Conservation (phyloP, 148 eudicot species). For the Fallopia convolvulus region DNA sequence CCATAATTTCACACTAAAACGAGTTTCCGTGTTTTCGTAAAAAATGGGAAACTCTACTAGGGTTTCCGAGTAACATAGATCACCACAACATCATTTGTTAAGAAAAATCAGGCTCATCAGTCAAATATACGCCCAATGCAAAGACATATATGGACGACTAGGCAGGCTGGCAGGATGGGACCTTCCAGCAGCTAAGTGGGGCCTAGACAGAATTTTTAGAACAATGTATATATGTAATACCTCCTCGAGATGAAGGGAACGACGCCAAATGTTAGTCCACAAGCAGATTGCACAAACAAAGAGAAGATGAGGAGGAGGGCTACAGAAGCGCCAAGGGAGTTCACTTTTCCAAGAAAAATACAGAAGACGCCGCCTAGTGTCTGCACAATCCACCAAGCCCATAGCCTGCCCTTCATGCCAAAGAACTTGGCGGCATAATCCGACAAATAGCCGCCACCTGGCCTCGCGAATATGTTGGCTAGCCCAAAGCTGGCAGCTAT, state of each 20-base stretch:
- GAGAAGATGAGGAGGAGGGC: constrained; percentile 36
- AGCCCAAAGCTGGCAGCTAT: constrained; percentile 54
- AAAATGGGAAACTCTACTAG: too few species aligned
- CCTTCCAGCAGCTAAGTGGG: too few species aligned
- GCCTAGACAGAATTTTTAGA: too few species aligned
- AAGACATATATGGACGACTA: too few species aligned
- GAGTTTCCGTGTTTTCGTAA: too few species aligned
- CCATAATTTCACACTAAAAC: too few species aligned
- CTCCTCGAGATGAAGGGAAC: constrained; percentile 57
- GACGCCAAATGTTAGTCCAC: constrained; percentile 43
- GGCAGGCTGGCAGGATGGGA: too few species aligned
- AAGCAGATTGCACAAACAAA: constrained; percentile 43
- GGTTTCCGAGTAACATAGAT: too few species aligned
- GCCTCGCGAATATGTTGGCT: constrained; percentile 37
- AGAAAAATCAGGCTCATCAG: too few species aligned
- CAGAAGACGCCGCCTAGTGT: constrained; percentile 41
- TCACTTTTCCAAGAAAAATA: constrained; percentile 28
- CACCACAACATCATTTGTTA: too few species aligned
- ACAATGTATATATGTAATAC: constrained; percentile 8
- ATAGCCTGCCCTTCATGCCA: constrained; percentile 55
- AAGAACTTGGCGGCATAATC: constrained; percentile 35
- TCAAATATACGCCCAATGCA: too few species aligned
- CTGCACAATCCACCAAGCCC: constrained; percentile 47
- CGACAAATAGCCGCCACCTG: constrained; percentile 40
- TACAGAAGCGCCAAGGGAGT: constrained; percentile 31